These are phyloP conservation scores for Herpetomonas samuelpessoai DNA, from an alignment of 208 protist species.

Conservation along the genomic window DNA sequence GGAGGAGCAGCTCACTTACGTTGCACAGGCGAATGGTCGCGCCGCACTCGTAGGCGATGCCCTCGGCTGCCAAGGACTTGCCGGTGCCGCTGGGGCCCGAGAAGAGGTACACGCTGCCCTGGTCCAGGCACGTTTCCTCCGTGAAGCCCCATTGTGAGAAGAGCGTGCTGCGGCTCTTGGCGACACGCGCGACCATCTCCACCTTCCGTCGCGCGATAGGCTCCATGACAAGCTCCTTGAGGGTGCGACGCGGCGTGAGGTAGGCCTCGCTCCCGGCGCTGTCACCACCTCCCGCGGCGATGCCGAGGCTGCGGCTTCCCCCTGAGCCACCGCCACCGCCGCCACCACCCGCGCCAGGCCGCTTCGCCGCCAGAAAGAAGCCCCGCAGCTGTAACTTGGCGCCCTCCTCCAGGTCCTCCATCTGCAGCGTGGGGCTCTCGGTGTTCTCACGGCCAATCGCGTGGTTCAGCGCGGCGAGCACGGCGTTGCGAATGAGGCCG, in stretches of 20 bases:
- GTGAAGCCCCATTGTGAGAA: slow-evolving; percentile 90
- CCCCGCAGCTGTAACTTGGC: slow-evolving; percentile 83
- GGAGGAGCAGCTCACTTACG: slow-evolving; percentile 60
- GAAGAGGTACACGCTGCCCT: slow-evolving; percentile 65
- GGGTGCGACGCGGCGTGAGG: slow-evolving; percentile 67
- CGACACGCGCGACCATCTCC: slow-evolving; percentile 46
- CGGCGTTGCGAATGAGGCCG: slow-evolving; percentile 92
- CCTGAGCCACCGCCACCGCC: background rate
- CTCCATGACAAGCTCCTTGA: slow-evolving; percentile 76
- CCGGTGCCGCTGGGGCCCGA: slow-evolving; percentile 81
- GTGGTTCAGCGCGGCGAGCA: slow-evolving; percentile 73
- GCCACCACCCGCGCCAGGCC: slow-evolving; percentile 10
- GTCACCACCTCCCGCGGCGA: slow-evolving; percentile 22
- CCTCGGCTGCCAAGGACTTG: slow-evolving; percentile 87
- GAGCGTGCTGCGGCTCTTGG: slow-evolving; percentile 83
- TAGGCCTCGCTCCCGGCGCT: slow-evolving; percentile 49
- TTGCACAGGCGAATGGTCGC: slow-evolving; percentile 86
- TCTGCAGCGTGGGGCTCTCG: slow-evolving; percentile 46
- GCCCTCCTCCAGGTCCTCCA: slow-evolving; percentile 77
- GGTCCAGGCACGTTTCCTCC: slow-evolving; percentile 57
- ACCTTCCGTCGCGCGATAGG: slow-evolving; percentile 33
- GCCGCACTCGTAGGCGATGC: slow-evolving; percentile 90
- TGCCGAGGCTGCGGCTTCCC: slow-evolving; percentile 20
- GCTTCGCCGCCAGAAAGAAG: slow-evolving; percentile 79
- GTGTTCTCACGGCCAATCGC: slow-evolving; percentile 82